Evolutionary conservation across 2,329 filamentous ascomycete genomes (phyloP).

Genomic region (Phaeosphaeria sp.): DNA sequence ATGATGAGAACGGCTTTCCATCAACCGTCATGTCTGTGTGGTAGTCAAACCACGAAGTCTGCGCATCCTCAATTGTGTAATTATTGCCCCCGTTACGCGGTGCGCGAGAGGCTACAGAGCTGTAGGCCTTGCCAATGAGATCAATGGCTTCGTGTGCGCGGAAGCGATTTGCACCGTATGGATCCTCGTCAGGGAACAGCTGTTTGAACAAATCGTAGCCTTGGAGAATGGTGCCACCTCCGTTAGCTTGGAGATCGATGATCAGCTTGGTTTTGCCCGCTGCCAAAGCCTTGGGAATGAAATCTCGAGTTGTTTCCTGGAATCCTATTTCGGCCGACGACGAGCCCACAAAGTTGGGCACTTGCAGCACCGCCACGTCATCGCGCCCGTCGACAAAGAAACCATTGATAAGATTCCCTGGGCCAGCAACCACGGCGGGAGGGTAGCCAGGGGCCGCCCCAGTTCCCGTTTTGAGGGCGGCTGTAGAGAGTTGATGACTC

Average conservation of each 20-base stretch:
- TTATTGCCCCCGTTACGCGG: slow-evolving; percentile 38
- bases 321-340: slow-evolving; percentile 35
- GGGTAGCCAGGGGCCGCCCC: slow-evolving; percentile 51
- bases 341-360: slow-evolving; percentile 50
- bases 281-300: slow-evolving; percentile 51
- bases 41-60: slow-evolving; percentile 55
- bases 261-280: slow-evolving; percentile 66
- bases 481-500: slow-evolving; percentile 11
- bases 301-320: slow-evolving; percentile 50
- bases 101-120: slow-evolving; percentile 38
- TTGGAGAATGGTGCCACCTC: slow-evolving; percentile 64
- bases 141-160: slow-evolving; percentile 57
- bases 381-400: slow-evolving; percentile 54
- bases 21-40: slow-evolving; percentile 56
- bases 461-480: slow-evolving; percentile 7
- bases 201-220: slow-evolving; percentile 68
- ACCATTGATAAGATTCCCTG: slow-evolving; percentile 52
- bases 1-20: slow-evolving; percentile 56
- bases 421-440: slow-evolving; percentile 47
- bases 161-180: slow-evolving; percentile 60
- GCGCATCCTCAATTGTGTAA: slow-evolving; percentile 48
- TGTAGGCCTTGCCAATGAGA: slow-evolving; percentile 52
- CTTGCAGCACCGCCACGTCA: slow-evolving; percentile 53
- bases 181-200: slow-evolving; percentile 59
- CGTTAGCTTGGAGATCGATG: slow-evolving; percentile 65